Evolutionary conservation across 176 grass and related monocot genomes (phyloP).

Genomic region (Lolium perenne): DNA sequence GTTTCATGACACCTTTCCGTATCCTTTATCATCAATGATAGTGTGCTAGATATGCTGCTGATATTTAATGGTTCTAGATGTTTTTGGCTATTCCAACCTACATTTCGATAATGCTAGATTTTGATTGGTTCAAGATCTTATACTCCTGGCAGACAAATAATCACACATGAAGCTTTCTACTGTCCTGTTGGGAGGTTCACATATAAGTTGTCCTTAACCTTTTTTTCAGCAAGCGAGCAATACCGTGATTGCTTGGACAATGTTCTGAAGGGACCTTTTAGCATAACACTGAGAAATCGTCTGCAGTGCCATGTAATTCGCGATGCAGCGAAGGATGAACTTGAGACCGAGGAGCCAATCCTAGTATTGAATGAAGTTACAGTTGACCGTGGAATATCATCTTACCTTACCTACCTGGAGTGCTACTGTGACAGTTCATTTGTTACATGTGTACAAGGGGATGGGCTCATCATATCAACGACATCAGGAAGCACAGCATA

Average conservation of each 20-base stretch:
- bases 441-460: conserved; percentile 94
- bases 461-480: conserved; percentile 89
- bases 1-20: conserved; percentile 99
- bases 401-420: conserved; percentile 93
- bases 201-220: conserved; percentile 55
- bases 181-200: background rate
- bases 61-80: conserved; percentile 17
- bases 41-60: conserved; percentile 1
- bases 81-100: background rate
- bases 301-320: conserved; percentile 94
- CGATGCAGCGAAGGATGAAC: conserved; percentile 85
- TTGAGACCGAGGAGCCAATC: conserved; percentile 79
- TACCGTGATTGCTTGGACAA: conserved; percentile 75
- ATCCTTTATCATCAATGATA: conserved; percentile 54
- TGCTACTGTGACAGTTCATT: conserved; percentile 95
- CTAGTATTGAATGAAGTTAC: conserved; percentile 91
- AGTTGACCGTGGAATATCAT: conserved; percentile 92
- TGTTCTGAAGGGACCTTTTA: conserved; percentile 76
- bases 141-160: conserved; percentile 29
- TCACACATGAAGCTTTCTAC: background rate
- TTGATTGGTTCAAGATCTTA: background rate
- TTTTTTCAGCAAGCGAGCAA: conserved; percentile 71
- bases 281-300: conserved; percentile 85
- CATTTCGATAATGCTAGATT: conserved; percentile 7
- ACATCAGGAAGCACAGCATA: conserved; percentile 97